Evolutionary conservation across 345 rosid genomes (phyloP), one percentile per base, ranked within the genome.

Genomic region (Aegle marmelos): DNA sequence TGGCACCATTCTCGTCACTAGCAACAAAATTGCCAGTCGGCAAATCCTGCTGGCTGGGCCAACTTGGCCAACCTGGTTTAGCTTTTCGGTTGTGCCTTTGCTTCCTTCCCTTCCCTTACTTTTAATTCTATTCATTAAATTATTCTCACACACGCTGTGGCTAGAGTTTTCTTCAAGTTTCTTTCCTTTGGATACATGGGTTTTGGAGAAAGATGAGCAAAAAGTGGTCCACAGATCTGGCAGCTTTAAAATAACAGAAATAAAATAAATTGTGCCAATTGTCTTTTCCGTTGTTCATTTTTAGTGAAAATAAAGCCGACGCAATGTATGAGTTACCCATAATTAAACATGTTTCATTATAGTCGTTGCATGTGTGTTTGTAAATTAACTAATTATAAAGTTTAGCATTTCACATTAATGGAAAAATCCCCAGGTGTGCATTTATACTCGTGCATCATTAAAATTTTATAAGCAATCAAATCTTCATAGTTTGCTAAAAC

Each of bases 21-120:
- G 3, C 50, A 45, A 45, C 50, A 45, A 78, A 72, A 48, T 9
- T 14, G 75, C 65, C 70, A 56, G 88, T 74, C 78, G 69, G 79
- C 81, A 72, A 37, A 48, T 70, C 82, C 86, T 68, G 24, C 68
- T 68, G 25, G 80, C 73, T 58, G 84, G 84, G 17, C 83, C 85
- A 75, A 72, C 67, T 70, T 76, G 81, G 79, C 82, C 76, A 24
- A 73, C 60, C 33, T 78, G 78, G 79, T 58, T 86, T 28, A 70
- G 77, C 82, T 68, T 83, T 73, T 39, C 80, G 82, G 79, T 71
- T 70, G 75, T 71, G 62, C 41, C 41, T 17, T 11, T 11, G 22
- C 41, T n/a, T 39, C 45, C 45, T 39, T 9, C 11, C 11, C 45
- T 13, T 39, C 2, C 11, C 11, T 39, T 9, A 2, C 41, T 39